Conservation (phyloP, 768 basidiomycete species). For the Boletus reticuloceps region DNA sequence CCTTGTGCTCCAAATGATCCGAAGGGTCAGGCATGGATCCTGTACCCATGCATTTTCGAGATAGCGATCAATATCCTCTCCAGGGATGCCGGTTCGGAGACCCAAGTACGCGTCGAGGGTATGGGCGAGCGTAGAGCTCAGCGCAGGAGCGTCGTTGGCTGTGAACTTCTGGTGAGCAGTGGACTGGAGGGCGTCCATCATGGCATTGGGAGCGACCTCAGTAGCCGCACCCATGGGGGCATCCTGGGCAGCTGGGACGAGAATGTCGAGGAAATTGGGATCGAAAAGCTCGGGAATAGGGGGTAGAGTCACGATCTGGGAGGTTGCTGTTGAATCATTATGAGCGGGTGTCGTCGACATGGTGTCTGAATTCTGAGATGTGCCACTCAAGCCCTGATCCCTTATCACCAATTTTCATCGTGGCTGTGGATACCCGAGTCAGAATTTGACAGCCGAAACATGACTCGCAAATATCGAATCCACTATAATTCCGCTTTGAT, state of each 20-base stretch:
- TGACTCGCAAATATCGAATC: too few relatives aligned
- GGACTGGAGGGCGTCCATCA: constrained; percentile 53
- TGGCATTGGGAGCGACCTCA: constrained; percentile 34
- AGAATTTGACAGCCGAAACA: too few relatives aligned
- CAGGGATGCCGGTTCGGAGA: constrained; percentile 29
- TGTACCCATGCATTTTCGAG: constrained; percentile 56
- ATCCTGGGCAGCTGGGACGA: constrained; percentile 39
- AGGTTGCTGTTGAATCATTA: constrained; percentile 12
- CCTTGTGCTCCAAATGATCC: constrained; percentile 64
- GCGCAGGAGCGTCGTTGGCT: constrained; percentile 49
- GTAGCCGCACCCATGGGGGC: neutral
- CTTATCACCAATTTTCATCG: too few relatives aligned
- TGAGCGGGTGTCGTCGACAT: neutral
- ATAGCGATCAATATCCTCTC: constrained; percentile 28
- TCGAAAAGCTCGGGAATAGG: constrained; percentile 56
- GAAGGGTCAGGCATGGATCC: constrained; percentile 55
- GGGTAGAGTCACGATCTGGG: constrained; percentile 53
- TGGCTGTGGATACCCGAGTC: too few relatives aligned
- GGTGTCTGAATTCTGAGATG: neutral
- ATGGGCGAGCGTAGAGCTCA: constrained; percentile 46
- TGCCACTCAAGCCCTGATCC: too few relatives aligned
- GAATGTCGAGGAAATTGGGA: constrained; percentile 52
- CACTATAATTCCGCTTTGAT: too few relatives aligned
- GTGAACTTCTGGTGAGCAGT: constrained; percentile 47
- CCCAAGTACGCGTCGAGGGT: constrained; percentile 59